Base-by-base conservation (phyloP, 176 grass and related monocot species). In the Carex parvula region DNA sequence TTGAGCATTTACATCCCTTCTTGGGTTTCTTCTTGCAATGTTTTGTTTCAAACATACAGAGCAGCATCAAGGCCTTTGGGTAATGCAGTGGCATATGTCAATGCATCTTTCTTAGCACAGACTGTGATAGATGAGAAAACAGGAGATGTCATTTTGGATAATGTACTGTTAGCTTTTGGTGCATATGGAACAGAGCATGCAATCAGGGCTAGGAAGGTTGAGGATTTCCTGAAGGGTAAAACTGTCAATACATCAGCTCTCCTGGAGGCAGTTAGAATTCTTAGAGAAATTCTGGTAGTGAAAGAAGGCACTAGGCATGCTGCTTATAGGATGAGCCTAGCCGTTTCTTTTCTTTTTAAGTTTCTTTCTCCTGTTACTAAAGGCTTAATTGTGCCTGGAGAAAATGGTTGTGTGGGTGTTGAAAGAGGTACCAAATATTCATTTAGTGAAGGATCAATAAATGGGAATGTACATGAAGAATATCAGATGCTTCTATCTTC, bases 11-110 rank as follows among this genome's bases (percentile, higher is more conserved):
- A 74, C 80, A 85, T 97, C 77, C 92, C 94, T 0, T 84, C 81
- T 33, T 89, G 90, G 85, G 26, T 71, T 84, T 85, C 85, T 74
- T 89, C 84, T 42, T 26, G 2, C 21, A 70, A 44, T 54, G 35
- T 97, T 54, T 79, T 85, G 41, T 94, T 97, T 83, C 90, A 97
- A 83, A 94, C 94, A 16, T 97, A 89, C 21, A 77, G 92, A 65
- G 94, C 90, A 22, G 69, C 94, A 21, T 83, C 94, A 46, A 89
- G 94, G n/a, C 92, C 94, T 63, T 44, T 91, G 37, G 94, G 94
- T 37, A 97, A 97, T 92, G 94, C 92, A 59, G 84, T 97, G 50
- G 87, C 94, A 33, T 97, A 91, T 88, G 54, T 89, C 58, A 97
- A 97, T 70, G 90, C 88, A 66, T 89, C 94, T 63, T 97, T 97